These are phyloP conservation scores for Gastrolobium bilobum DNA, from an alignment of 306 rosid species.

Conservation along the genomic window DNA sequence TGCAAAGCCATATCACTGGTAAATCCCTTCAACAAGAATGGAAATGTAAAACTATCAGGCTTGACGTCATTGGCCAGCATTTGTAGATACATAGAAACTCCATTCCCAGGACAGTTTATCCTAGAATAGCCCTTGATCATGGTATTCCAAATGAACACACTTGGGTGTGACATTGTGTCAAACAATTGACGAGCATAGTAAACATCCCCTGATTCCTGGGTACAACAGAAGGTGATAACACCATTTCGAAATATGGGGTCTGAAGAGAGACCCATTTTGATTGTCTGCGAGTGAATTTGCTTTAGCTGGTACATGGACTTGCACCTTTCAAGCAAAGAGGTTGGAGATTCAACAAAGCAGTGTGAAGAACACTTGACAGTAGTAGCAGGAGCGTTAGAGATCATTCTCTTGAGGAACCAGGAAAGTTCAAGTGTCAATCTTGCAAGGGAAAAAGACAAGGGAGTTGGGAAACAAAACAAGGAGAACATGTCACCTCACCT, in stretches of 20 bases:
- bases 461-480: slow-evolving; percentile 33
- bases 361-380: slow-evolving; percentile 40
- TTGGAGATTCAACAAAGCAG: slow-evolving; percentile 40
- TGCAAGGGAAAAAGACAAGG: slow-evolving; percentile 40
- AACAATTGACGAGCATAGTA: slow-evolving; percentile 74
- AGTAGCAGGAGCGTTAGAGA: slow-evolving; percentile 51
- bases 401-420: slow-evolving; percentile 47
- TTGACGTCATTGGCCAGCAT: slow-evolving; percentile 62
- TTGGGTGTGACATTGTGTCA: slow-evolving; percentile 72
- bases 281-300: slow-evolving; percentile 74
- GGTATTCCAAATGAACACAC: slow-evolving; percentile 73
- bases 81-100: slow-evolving; percentile 67
- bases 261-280: slow-evolving; percentile 62
- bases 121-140: slow-evolving; percentile 83
- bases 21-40: slow-evolving; percentile 82
- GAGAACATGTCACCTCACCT: slow-evolving; percentile 21
- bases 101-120: slow-evolving; percentile 55
- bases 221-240: slow-evolving; percentile 62
- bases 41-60: slow-evolving; percentile 81
- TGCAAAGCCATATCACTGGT: slow-evolving; percentile 45
- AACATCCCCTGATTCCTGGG: slow-evolving; percentile 61
- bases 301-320: slow-evolving; percentile 71
- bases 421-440: slow-evolving; percentile 48
- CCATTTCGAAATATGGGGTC: slow-evolving; percentile 54
- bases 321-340: slow-evolving; percentile 61